Conservation (phyloP, 805 yeast genomes). For the Wickerhamiella slavikovae region DNA sequence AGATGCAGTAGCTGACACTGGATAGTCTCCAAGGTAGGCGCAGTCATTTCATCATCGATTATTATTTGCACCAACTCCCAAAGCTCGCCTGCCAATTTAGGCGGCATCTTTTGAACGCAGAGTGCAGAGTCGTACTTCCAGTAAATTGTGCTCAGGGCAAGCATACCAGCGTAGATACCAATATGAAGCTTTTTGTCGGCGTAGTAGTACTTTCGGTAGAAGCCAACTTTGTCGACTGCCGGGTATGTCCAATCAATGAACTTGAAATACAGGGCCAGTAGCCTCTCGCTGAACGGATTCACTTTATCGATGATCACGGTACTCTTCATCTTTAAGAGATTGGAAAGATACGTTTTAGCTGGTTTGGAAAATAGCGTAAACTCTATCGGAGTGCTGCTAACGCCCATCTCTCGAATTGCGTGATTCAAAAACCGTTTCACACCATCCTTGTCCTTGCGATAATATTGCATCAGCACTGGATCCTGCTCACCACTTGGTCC, state of each 20-base stretch:
- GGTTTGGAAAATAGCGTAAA: conserved; percentile 6
- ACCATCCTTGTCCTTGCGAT: conserved; percentile 10
- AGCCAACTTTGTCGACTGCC: conserved; percentile 15
- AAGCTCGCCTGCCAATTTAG: conserved; percentile 11
- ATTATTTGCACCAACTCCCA: conserved; percentile 13
- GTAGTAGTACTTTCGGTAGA: conserved; percentile 14
- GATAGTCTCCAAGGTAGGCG: conserved; percentile 15
- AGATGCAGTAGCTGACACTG: conserved; percentile 16
- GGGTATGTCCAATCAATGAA: conserved; percentile 19
- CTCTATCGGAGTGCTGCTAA: conserved; percentile 12
- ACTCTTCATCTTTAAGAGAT: neutral
- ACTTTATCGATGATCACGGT: conserved; percentile 1
- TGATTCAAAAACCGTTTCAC: conserved; percentile 14
- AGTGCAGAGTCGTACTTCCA: conserved; percentile 18
- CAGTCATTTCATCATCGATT: conserved; percentile 14
- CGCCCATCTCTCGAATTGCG: conserved; percentile 11
- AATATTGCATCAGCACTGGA: conserved; percentile 14
- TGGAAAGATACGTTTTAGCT: neutral
- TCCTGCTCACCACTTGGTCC: conserved; percentile 18
- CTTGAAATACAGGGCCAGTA: conserved; percentile 16
- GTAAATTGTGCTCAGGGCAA: conserved; percentile 17
- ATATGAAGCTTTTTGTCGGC: conserved; percentile 13
- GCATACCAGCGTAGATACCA: conserved; percentile 17
- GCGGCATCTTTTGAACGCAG: conserved; percentile 16
- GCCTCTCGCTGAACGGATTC: conserved; percentile 11